Evolutionary conservation across 352 stramenopile species (phyloP).

Genomic region (Pythium vanterpoolii): DNA sequence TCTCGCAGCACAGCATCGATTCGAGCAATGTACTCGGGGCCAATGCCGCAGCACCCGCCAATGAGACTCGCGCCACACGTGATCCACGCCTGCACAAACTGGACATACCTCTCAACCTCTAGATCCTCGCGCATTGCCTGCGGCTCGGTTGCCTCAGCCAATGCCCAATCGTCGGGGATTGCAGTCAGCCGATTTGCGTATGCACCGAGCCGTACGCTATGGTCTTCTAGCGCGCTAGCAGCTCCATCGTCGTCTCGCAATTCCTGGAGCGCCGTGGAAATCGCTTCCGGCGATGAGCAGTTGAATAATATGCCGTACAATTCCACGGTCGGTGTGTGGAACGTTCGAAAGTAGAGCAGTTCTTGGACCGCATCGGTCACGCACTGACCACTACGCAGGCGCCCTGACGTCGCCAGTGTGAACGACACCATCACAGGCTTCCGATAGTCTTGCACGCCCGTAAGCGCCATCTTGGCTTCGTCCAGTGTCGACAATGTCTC

Average conservation of each 20-base stretch:
- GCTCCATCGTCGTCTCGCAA: slow-evolving; percentile 33
- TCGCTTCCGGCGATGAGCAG: slow-evolving; percentile 83
- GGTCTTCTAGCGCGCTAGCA: slow-evolving; percentile 12
- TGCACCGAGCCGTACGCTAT: slow-evolving; percentile 52
- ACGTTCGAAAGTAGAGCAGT: slow-evolving; percentile 31
- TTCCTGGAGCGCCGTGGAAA: slow-evolving; percentile 67
- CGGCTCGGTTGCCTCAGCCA: slow-evolving; percentile 61
- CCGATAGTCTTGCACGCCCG: slow-evolving; percentile 45
- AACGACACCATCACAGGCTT: slow-evolving; percentile 81
- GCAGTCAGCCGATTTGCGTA: slow-evolving; percentile 89
- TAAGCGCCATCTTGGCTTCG: slow-evolving; percentile 81
- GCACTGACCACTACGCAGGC: slow-evolving; percentile 69
- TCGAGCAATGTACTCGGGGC: slow-evolving; percentile 74
- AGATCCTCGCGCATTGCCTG: slow-evolving; percentile 87
- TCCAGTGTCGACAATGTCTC: slow-evolving; percentile 87
- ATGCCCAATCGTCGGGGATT: slow-evolving; percentile 71
- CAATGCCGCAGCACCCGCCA: slow-evolving; percentile 91
- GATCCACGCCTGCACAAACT: slow-evolving; percentile 75
- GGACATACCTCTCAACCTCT: slow-evolving; percentile 50
- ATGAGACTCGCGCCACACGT: slow-evolving; percentile 62
- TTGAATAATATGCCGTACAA: slow-evolving; percentile 88
- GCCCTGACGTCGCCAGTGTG: slow-evolving; percentile 62
- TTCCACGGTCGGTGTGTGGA: slow-evolving; percentile 6
- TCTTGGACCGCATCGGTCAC: slow-evolving; percentile 41
- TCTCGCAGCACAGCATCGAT: slow-evolving; percentile 36